A percentile compares a stretch with the other conserved stretches of the same genome.
Conservation (phyloP, 1,284 basidiomycete genomes). For the Malassezia caprae region DNA sequence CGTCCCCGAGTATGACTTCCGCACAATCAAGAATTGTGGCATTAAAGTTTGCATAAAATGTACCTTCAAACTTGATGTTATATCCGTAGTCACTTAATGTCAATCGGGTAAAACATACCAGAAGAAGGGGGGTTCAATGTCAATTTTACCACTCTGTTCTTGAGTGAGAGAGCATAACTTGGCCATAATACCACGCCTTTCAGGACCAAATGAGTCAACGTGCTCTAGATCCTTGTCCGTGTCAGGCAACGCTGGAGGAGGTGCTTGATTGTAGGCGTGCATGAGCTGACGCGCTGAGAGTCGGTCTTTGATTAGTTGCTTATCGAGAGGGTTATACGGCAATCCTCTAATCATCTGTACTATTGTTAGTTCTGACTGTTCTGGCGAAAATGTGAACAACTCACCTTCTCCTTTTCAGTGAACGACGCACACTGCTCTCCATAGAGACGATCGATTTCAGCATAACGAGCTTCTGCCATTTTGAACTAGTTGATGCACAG, state of each 20-base stretch:
- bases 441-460: constrained; percentile 15
- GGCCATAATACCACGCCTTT: constrained; percentile 17
- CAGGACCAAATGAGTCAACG: constrained; percentile 4
- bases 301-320: not conserved
- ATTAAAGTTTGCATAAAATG: constrained; percentile 26
- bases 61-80: constrained; percentile 28
- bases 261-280: not conserved
- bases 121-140: constrained; percentile 25
- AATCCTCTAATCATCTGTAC: constrained; percentile 8
- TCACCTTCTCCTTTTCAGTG: constrained; percentile 19
- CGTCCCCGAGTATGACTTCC: constrained; percentile 22
- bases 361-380: not conserved
- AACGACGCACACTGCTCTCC: constrained; percentile 2
- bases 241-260: constrained; percentile 1
- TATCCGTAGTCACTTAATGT: constrained; percentile 21
- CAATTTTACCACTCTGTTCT: constrained; percentile 10
- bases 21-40: constrained; percentile 26
- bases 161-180: constrained; percentile 16
- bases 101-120: constrained; percentile 6
- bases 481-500: not conserved
- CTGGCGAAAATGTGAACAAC: not conserved
- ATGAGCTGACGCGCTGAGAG: constrained; percentile 2
- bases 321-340: constrained; percentile 5
- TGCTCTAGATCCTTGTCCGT: not conserved
- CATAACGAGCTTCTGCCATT: constrained; percentile 8